Evolutionary conservation across 2,329 filamentous ascomycete genomes (phyloP).

Genomic region (Zopfia rhizophila): DNA sequence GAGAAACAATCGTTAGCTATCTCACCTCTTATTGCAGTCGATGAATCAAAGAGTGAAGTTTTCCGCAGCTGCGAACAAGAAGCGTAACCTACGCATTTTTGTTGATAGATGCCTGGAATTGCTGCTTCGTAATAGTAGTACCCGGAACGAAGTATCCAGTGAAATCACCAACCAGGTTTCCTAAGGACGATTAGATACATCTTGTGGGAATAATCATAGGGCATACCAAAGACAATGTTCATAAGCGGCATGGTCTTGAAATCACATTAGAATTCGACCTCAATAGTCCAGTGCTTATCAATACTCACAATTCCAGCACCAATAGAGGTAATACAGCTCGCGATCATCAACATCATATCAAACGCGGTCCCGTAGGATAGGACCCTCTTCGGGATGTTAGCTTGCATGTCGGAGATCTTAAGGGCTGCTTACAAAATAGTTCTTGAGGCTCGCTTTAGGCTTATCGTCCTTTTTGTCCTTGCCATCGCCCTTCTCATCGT

Average conservation of each 20-base stretch:
- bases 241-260: conserved; percentile 63
- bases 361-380: conserved; percentile 45
- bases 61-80: neutral
- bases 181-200: conserved; percentile 22
- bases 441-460: conserved; percentile 34
- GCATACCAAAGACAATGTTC: conserved; percentile 67
- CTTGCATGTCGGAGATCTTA: neutral
- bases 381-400: conserved; percentile 38
- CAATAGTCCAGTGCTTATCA: no score
- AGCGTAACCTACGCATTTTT: conserved; percentile 54
- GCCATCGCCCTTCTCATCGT: conserved; percentile 9
- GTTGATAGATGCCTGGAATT: conserved; percentile 64
- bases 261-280: no score
- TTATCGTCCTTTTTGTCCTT: conserved; percentile 26
- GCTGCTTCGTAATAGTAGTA: conserved; percentile 55
- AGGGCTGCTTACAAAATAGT: conserved; percentile 42
- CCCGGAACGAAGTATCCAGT: conserved; percentile 64
- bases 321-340: conserved; percentile 43
- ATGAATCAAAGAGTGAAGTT: neutral
- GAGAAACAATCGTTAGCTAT: neutral
- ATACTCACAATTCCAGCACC: conserved; percentile 41
- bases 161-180: conserved; percentile 62
- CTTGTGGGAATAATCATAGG: neutral
- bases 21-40: neutral
- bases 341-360: conserved; percentile 40